Percentiles rank a stretch among this genome's conserved stretches.
These are phyloP conservation scores for Solanum ossicruentum DNA, from an alignment of 257 asterid species.

Conservation along the genomic window DNA sequence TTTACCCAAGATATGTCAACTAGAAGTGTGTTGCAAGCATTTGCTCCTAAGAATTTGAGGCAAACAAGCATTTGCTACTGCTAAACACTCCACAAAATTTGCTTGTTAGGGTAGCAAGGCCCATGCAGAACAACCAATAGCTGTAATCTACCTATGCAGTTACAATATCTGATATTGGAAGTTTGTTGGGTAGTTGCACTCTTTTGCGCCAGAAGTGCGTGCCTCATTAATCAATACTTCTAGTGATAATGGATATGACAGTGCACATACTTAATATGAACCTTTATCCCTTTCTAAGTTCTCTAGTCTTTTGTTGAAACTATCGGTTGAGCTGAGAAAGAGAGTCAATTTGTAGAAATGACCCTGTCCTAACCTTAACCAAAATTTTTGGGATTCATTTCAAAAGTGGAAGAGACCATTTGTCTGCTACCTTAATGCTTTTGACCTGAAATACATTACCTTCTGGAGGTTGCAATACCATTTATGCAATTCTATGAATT, in stretches of 20 bases:
- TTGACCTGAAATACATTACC: background rate
- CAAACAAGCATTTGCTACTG: background rate
- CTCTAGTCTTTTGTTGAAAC: background rate
- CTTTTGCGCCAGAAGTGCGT: background rate
- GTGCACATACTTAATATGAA: background rate
- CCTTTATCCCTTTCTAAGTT: background rate
- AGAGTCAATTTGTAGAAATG: background rate
- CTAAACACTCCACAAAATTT: background rate
- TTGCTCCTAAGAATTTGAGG: background rate
- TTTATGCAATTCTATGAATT: background rate
- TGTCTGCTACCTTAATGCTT: background rate
- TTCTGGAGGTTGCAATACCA: background rate
- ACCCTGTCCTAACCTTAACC: background rate
- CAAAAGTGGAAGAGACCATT: background rate
- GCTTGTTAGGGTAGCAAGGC: background rate
- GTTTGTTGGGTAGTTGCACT: background rate
- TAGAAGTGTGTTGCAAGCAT: background rate
- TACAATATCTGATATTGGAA: background rate
- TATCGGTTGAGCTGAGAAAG: background rate
- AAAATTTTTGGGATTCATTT: background rate
- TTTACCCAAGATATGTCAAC: background rate
- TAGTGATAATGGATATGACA: background rate
- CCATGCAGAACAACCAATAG: background rate
- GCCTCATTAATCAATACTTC: background rate
- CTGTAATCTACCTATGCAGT: background rate